phyloP scores from a whole-genome alignment of 2,329 filamentous ascomycete genomes.

The Plectosphaerella cucumerina region DNA sequence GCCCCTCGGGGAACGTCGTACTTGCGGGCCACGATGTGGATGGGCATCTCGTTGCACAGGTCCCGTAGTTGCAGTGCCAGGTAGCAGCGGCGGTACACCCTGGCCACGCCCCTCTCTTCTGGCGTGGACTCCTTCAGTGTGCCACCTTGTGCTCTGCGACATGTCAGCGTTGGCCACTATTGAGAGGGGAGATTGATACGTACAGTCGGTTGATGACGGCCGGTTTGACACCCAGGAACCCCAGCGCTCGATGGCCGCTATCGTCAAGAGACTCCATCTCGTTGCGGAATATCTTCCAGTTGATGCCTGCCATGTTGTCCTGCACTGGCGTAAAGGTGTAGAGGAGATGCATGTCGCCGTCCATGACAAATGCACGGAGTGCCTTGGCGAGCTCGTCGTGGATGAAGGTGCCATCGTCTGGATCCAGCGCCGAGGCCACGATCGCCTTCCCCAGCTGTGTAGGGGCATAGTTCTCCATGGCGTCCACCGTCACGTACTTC shows the following conservation, averaged over 20 bases:
- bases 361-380: conserved; percentile 71
- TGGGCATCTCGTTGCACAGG: conserved; percentile 70
- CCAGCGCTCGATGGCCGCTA: conserved; percentile 64
- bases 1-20: conserved; percentile 67
- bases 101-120: conserved; percentile 55
- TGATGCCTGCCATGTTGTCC: conserved; percentile 49
- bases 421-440: conserved; percentile 68
- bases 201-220: conserved; percentile 64
- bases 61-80: conserved; percentile 74
- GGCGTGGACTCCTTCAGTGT: conserved; percentile 57
- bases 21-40: conserved; percentile 65
- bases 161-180: conserved; percentile 7
- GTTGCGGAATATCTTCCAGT: conserved; percentile 70
- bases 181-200: conserved; percentile 15
- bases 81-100: conserved; percentile 70
- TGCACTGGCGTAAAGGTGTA: conserved; percentile 76
- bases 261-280: conserved; percentile 69
- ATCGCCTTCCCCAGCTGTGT: conserved; percentile 67
- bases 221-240: conserved; percentile 65
- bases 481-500: conserved; percentile 49
- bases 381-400: conserved; percentile 64
- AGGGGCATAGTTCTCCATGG: conserved; percentile 49
- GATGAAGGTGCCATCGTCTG: conserved; percentile 71
- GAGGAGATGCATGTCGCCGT: conserved; percentile 74
- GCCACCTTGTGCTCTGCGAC: conserved; percentile 60